These are phyloP conservation scores for Penicillium diatomitis DNA, from an alignment of 495 filamentous ascomycete species.

Conservation along the genomic window DNA sequence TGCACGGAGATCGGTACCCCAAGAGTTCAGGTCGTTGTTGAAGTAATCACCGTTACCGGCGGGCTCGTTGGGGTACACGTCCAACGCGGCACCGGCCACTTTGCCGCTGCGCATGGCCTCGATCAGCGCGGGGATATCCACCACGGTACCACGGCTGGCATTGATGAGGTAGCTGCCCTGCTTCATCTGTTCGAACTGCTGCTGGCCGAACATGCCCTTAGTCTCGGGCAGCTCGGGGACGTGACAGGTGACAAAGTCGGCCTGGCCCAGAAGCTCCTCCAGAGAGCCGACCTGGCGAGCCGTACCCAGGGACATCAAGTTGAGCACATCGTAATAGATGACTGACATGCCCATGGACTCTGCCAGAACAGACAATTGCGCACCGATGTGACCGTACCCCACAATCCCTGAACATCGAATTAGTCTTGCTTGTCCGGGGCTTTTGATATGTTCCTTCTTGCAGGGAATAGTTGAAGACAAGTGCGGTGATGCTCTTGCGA, in stretches of 20 bases:
- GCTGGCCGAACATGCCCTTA: constrained; percentile 70
- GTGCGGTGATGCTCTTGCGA: too few species aligned
- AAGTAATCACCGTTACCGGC: constrained; percentile 94
- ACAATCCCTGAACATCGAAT: constrained; percentile 56
- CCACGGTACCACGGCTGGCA: constrained; percentile 83
- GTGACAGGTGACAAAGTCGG: constrained; percentile 91
- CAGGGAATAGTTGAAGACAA: too few species aligned
- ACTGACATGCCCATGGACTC: constrained; percentile 98
- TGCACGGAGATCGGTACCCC: constrained; percentile 75
- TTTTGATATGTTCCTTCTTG: too few species aligned
- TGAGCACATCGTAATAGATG: constrained; percentile 89
- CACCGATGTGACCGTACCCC: constrained; percentile 96
- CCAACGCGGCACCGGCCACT: constrained; percentile 86
- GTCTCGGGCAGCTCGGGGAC: constrained; percentile 92
- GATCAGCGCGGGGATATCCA: constrained; percentile 89
- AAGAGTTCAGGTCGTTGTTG: constrained; percentile 70
- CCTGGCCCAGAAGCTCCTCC: constrained; percentile 59
- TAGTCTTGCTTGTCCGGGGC: too few species aligned
- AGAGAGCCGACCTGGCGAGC: constrained; percentile 73
- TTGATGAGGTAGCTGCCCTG: constrained; percentile 90
- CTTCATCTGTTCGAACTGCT: constrained; percentile 83
- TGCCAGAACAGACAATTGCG: constrained; percentile 89
- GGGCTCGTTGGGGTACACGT: constrained; percentile 93
- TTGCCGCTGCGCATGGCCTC: constrained; percentile 81
- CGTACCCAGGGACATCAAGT: constrained; percentile 86